phyloP scores from a whole-genome alignment of 1,139 yeast genomes.

The Diutina rugosa region DNA sequence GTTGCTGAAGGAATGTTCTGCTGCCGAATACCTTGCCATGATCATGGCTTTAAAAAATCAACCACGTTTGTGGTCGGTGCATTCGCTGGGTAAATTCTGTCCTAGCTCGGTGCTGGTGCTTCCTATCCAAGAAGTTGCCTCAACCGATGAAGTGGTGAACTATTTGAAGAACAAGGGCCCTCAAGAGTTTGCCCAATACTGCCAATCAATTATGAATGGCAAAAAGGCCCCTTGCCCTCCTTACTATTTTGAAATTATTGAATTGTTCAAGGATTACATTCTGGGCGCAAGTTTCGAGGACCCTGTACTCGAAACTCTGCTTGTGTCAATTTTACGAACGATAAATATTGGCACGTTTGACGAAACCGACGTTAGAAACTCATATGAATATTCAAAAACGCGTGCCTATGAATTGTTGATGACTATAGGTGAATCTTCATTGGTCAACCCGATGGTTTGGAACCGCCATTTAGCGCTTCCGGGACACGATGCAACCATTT shows the following conservation, averaged over 20 bases:
- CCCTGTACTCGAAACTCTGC: slow-evolving; percentile 19
- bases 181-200: slow-evolving; percentile 12
- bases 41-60: not conserved
- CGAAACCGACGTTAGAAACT: slow-evolving; percentile 6
- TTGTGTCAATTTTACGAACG: slow-evolving; percentile 23
- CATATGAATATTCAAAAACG: slow-evolving; percentile 32
- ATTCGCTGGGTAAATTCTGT: slow-evolving; percentile 6
- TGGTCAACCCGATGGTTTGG: slow-evolving; percentile 38
- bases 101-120: slow-evolving; percentile 35
- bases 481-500: slow-evolving; percentile 18
- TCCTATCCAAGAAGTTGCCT: slow-evolving; percentile 25
- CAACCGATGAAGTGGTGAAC: slow-evolving; percentile 16
- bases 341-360: slow-evolving; percentile 15
- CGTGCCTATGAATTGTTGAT: slow-evolving; percentile 35
- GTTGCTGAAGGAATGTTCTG: not conserved
- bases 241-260: slow-evolving; percentile 20
- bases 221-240: not conserved
- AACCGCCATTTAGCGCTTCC: slow-evolving; percentile 30
- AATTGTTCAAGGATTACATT: slow-evolving; percentile 34
- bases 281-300: slow-evolving; percentile 34
- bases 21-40: not conserved
- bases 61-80: not conserved
- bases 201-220: slow-evolving; percentile 8
- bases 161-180: slow-evolving; percentile 16
- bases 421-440: slow-evolving; percentile 8